Conservation (phyloP, 768 basidiomycete species). For the Kwoniella dejecticola region DNA sequence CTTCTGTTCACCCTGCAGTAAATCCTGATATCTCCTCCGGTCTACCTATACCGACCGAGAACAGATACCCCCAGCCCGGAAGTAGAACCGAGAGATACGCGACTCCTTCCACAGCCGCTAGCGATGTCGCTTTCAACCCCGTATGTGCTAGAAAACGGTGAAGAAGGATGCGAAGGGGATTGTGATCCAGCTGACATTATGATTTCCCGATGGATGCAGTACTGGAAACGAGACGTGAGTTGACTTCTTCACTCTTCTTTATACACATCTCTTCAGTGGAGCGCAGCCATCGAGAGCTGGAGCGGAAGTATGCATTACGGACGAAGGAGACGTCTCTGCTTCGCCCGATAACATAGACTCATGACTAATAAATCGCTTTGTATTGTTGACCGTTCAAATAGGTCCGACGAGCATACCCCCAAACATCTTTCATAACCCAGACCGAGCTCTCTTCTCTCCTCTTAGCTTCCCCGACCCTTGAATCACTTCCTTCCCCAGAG, state of each 20-base stretch:
- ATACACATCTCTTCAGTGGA: neutral
- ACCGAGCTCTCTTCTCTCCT: constrained; percentile 75
- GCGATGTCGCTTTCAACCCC: constrained; percentile 48
- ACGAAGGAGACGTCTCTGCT: no score
- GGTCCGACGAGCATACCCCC: constrained; percentile 80
- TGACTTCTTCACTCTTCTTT: neutral
- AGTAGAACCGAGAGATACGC: constrained; percentile 82
- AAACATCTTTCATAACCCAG: constrained; percentile 85
- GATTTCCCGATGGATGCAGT: constrained; percentile 53
- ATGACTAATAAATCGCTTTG: constrained; percentile 2
- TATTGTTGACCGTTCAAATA: constrained; percentile 16
- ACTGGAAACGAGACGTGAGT: constrained; percentile 89
- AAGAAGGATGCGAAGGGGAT: neutral
- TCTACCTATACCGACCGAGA: constrained; percentile 70
- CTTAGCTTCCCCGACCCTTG: constrained; percentile 68
- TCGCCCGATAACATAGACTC: no score
- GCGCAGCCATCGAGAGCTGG: neutral
- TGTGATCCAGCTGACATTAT: neutral
- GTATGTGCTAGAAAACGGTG: constrained; percentile 25
- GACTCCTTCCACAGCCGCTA: constrained; percentile 86
- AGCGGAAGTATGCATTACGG: no score
- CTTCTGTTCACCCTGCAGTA: constrained; percentile 56
- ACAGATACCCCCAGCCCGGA: constrained; percentile 85
- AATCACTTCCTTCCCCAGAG: constrained; percentile 53
- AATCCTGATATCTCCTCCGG: constrained; percentile 91